A percentile compares a stretch with the other conserved stretches of the same genome.
phyloP scores from a whole-genome alignment of 2,329 filamentous ascomycete species.

The Calonectria montana region DNA sequence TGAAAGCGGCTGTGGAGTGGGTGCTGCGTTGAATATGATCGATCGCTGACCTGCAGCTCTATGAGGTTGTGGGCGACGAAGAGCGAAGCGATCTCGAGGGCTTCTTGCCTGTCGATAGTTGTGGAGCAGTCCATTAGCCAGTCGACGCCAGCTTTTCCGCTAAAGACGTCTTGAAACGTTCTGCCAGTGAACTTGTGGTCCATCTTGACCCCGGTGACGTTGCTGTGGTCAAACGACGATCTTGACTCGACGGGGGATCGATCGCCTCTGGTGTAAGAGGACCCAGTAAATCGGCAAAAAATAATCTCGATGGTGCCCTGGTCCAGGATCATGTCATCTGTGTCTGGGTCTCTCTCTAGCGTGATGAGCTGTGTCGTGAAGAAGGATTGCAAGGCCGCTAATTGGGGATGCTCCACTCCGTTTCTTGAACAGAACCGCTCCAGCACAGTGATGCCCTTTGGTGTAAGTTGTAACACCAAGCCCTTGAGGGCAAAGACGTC shows the following conservation, averaged over 20 bases:
- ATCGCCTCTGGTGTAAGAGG: constrained; percentile 78
- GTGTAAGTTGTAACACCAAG: constrained; percentile 92
- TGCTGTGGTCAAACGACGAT: constrained; percentile 20
- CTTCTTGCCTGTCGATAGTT: constrained; percentile 89
- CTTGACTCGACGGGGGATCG: constrained; percentile 65
- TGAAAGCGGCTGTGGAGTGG: constrained; percentile 70
- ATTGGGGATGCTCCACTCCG: constrained; percentile 92
- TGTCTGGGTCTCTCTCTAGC: constrained; percentile 83
- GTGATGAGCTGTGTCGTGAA: constrained; percentile 90
- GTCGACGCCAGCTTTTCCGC: constrained; percentile 86
- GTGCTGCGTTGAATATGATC: neutral
- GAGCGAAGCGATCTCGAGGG: constrained; percentile 81
- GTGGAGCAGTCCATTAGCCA: constrained; percentile 98
- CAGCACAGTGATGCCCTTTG: constrained; percentile 91
- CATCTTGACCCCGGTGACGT: constrained; percentile 72
- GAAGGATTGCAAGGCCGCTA: constrained; percentile 82
- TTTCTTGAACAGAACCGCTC: constrained; percentile 93
- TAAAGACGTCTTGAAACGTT: constrained; percentile 85
- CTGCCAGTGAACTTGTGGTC: constrained; percentile 85
- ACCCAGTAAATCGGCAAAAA: constrained; percentile 88
- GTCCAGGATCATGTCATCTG: constrained; percentile 89
- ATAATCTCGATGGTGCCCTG: constrained; percentile 91
- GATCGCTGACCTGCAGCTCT: constrained; percentile 54
- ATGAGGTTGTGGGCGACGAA: constrained; percentile 91
- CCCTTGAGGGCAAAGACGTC: constrained; percentile 85